A percentile compares a stretch with the other conserved stretches of the same genome.
Evolutionary conservation across 1,284 basidiomycete genomes (phyloP).

Genomic region (Albatrellus sp.): DNA sequence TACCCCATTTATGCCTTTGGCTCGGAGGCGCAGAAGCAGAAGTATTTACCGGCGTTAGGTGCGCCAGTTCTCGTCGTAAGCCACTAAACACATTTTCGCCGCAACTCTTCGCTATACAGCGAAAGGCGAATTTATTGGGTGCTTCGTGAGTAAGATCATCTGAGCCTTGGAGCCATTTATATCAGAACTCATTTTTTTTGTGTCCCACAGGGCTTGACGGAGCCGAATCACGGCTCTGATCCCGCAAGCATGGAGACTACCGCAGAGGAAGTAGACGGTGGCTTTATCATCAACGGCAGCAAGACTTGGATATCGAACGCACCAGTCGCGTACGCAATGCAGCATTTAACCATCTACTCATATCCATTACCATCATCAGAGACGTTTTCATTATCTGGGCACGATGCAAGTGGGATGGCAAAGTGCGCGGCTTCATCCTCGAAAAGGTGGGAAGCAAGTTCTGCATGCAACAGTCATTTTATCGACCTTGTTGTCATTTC

Average conservation of each 20-base stretch:
- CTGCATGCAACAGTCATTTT: neutral
- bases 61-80: constrained; percentile 10
- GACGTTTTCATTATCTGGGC: constrained; percentile 92
- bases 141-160: constrained; percentile 54
- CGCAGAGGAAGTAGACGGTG: constrained; percentile 76
- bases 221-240: constrained; percentile 94
- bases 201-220: constrained; percentile 70
- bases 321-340: constrained; percentile 60
- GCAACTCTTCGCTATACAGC: constrained; percentile 29
- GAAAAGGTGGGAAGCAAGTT: constrained; percentile 53
- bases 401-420: constrained; percentile 86
- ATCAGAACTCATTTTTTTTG: neutral
- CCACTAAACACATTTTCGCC: neutral
- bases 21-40: constrained; percentile 81
- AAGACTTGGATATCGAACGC: constrained; percentile 98
- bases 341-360: neutral
- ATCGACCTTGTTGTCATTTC: neutral
- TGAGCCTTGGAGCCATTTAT: constrained; percentile 8
- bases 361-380: constrained; percentile 21
- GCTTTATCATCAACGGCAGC: constrained; percentile 79
- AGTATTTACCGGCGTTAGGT: constrained; percentile 80
- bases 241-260: constrained; percentile 91
- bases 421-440: constrained; percentile 85
- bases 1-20: constrained; percentile 94
- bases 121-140: constrained; percentile 81